Evolutionary conservation across 106 monocot species (phyloP), one percentile per base, ranked within the genome.

Genomic region (Alisma plantagoaquatica): DNA sequence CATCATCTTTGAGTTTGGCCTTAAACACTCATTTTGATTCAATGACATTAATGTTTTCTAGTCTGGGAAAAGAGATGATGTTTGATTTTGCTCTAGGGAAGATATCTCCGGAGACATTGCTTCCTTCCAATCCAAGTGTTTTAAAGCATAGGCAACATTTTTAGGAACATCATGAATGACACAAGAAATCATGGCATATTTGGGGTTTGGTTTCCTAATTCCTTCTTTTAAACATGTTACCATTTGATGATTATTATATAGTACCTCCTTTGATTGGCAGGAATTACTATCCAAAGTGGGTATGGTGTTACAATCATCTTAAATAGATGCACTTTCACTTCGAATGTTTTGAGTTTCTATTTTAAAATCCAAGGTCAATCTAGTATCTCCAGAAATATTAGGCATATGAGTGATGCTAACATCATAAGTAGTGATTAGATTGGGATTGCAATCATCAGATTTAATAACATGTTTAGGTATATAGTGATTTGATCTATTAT

Each of bases 11-110:
- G 3, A 10, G 16, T 17, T 46, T 46, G 11, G 19, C 6, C 45
- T 54, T 29, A 9, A 10, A 54, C 10, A 54, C 27, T 32, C 54
- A 54, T 31, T 27, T 29, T 1, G 23, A 31, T 15, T 32, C 32
- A 12, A 1, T 31, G 10, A 2, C n/a, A 27, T 27, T 5, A 6
- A 2, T 52, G 52, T 21, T 22, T 28, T 15, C 2, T 24, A 1
- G 52, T 23, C n/a, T 2, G 7, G 23, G 52, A 24, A 22, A 23
- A 26, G 29, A 10, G 11, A 14, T 2, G 11, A 52, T 52, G 52
- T 52, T 4, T 52, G n/a, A 24, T 52, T 22, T 6, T 52, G 23
- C 52, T 52, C 9, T 9, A 52, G 52, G n/a, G 52, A 23, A 6
- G 19, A 10, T 27, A 52, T 24, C 2, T 52, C 52, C 12, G 24